Conservation (phyloP, 192 early-diverging fungal genomes). For the Diversispora eburnea region DNA sequence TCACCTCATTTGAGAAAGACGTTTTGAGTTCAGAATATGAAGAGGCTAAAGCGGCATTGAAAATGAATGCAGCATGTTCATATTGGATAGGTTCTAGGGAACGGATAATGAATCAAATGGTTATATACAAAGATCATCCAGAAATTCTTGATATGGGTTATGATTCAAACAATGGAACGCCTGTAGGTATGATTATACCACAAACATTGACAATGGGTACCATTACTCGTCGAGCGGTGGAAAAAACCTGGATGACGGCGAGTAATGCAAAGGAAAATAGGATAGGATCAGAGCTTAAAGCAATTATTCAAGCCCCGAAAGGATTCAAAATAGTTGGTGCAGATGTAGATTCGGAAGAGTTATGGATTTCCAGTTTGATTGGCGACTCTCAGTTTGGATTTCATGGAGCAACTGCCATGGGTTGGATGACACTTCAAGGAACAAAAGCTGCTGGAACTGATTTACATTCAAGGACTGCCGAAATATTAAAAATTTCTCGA, state of each 20-base stretch:
- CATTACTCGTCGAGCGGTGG: slow-evolving; percentile 88
- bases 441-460: slow-evolving; percentile 86
- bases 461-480: slow-evolving; percentile 88
- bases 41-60: slow-evolving; percentile 71
- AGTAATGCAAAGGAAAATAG: slow-evolving; percentile 85
- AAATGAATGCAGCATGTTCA: slow-evolving; percentile 71
- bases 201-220: slow-evolving; percentile 93
- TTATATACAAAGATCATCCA: slow-evolving; percentile 62
- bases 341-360: slow-evolving; percentile 94
- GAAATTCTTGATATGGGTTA: slow-evolving; percentile 43
- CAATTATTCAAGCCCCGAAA: slow-evolving; percentile 74
- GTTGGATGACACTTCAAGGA: slow-evolving; percentile 98
- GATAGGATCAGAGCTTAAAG: slow-evolving; percentile 92
- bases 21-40: slow-evolving; percentile 67
- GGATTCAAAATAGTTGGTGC: slow-evolving; percentile 91
- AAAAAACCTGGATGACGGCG: slow-evolving; percentile 94
- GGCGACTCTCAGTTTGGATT: slow-evolving; percentile 91
- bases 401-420: slow-evolving; percentile 89
- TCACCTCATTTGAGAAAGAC: slow-evolving; percentile 74
- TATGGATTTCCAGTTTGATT: slow-evolving; percentile 94
- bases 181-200: slow-evolving; percentile 80
- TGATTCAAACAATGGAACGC: slow-evolving; percentile 31
- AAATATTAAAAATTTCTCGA: slow-evolving; percentile 80
- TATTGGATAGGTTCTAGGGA: slow-evolving; percentile 90
- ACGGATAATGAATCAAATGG: slow-evolving; percentile 80